Evolutionary conservation across 2,329 filamentous ascomycete genomes (phyloP).

Genomic region (Colletotrichum orbiculare): DNA sequence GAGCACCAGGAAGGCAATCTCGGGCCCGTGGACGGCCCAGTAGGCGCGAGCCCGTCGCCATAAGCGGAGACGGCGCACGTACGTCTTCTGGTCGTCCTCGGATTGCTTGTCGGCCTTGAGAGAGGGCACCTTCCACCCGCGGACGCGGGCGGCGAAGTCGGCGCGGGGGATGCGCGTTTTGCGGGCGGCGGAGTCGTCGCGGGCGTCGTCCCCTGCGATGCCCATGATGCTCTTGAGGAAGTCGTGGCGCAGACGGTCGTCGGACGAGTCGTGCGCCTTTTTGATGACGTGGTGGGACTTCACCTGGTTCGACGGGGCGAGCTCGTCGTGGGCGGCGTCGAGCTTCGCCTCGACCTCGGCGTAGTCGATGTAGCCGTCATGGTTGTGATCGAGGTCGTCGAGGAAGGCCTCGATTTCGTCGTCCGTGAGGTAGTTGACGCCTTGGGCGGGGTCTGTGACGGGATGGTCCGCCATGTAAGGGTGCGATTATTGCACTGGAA

Average conservation of each 20-base stretch:
- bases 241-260: conserved; percentile 54
- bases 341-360: conserved; percentile 63
- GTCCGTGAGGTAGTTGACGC: conserved; percentile 52
- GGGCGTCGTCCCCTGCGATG: conserved; percentile 56
- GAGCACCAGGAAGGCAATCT: conserved; percentile 59
- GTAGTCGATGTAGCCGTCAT: conserved; percentile 63
- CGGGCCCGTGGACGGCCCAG: conserved; percentile 66
- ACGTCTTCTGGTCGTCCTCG: conserved; percentile 57
- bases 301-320: conserved; percentile 54
- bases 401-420: conserved; percentile 64
- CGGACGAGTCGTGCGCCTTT: conserved; percentile 41
- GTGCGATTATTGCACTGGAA: not conserved
- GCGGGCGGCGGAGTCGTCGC: conserved; percentile 45
- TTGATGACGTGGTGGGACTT: conserved; percentile 57
- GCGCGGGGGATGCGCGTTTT: conserved; percentile 53
- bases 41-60: conserved; percentile 61
- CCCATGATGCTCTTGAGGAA: conserved; percentile 64
- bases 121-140: conserved; percentile 59
- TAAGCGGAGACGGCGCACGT: conserved; percentile 56
- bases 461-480: conserved; percentile 41
- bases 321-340: conserved; percentile 62
- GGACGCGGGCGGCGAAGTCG: conserved; percentile 58
- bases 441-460: conserved; percentile 38
- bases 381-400: conserved; percentile 62
- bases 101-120: conserved; percentile 59